Percentiles rank a stretch among this genome's conserved stretches.
phyloP scores from a whole-genome alignment of 2,329 filamentous ascomycete genomes.

The Mycosphaerella sp. region DNA sequence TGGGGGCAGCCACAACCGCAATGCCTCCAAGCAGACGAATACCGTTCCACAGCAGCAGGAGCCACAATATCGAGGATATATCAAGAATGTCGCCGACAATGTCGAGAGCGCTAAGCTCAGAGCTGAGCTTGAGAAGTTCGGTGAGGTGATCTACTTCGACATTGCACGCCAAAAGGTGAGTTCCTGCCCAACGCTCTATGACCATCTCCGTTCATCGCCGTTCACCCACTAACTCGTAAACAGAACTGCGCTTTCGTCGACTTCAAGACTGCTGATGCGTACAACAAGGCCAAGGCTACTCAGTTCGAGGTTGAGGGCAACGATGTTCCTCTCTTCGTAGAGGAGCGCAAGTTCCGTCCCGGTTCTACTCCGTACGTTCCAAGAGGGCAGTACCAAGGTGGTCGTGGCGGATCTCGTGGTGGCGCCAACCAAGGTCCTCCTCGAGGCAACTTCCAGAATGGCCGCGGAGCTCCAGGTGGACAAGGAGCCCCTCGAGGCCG shows the following conservation, averaged over 20 bases:
- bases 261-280: conserved; percentile 73
- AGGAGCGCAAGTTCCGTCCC: conserved; percentile 68
- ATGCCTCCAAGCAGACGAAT: conserved; percentile 60
- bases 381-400: conserved; percentile 37
- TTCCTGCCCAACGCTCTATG: not conserved
- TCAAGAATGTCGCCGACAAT: conserved; percentile 92
- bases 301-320: conserved; percentile 77
- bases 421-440: conserved; percentile 32
- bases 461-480: conserved; percentile 49
- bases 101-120: conserved; percentile 69
- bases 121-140: conserved; percentile 62
- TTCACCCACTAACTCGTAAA: not conserved
- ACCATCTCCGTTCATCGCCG: not conserved
- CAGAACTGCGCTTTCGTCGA: conserved; percentile 97
- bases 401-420: conserved; percentile 48
- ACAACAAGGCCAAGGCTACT: conserved; percentile 72
- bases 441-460: conserved; percentile 55
- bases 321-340: conserved; percentile 75
- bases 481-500: conserved; percentile 21
- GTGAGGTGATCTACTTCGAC: conserved; percentile 58
- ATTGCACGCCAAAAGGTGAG: conserved; percentile 68
- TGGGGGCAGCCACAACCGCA: conserved; percentile 69
- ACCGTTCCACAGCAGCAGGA: conserved; percentile 62
- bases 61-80: conserved; percentile 76
- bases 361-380: conserved; percentile 34